phyloP scores from a whole-genome alignment of 1,284 basidiomycete species.

The Agroathelia rolfsii region DNA sequence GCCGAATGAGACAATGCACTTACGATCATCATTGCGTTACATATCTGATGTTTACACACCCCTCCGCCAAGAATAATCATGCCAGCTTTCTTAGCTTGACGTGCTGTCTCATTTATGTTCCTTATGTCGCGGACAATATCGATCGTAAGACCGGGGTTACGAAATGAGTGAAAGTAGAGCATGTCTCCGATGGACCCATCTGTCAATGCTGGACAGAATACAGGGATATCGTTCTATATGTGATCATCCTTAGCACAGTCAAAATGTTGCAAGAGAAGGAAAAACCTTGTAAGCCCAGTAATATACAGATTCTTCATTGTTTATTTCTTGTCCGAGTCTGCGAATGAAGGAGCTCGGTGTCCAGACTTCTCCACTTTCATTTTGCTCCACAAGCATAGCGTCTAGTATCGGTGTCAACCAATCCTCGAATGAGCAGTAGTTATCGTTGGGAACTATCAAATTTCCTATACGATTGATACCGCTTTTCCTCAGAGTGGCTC shows the following conservation, averaged over 20 bases:
- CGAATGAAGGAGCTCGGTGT: conserved; percentile 91
- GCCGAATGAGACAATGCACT: conserved; percentile 14
- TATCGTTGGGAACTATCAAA: conserved; percentile 94
- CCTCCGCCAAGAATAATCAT: conserved; percentile 99
- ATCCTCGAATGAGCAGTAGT: conserved; percentile 99
- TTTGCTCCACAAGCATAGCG: conserved; percentile 85
- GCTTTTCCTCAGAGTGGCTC: conserved; percentile 75
- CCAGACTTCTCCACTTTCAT: conserved; percentile 69
- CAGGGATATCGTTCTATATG: conserved; percentile 88
- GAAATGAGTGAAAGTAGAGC: conserved; percentile 98
- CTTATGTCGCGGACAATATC: conserved; percentile 97
- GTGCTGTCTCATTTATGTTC: conserved; percentile 81
- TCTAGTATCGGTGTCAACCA: conserved; percentile 96
- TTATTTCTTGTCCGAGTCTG: conserved; percentile 89
- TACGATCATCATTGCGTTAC: conserved; percentile 98
- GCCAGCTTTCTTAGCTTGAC: conserved; percentile 87
- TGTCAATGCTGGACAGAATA: conserved; percentile 97
- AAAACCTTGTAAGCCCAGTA: conserved; percentile 95
- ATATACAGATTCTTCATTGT: conserved; percentile 95
- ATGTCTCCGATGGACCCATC: conserved; percentile 98
- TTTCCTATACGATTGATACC: conserved; percentile 99
- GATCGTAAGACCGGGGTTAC: conserved; percentile 78
- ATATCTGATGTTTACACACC: conserved; percentile 99
- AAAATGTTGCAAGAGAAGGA: conserved; percentile 10
- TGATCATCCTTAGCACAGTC: conserved; percentile 19